Percentiles rank a stretch among this genome's conserved stretches.
phyloP scores from a whole-genome alignment of 371 early-diverging fungal genomes.

The Haplosporangium sp. region DNA sequence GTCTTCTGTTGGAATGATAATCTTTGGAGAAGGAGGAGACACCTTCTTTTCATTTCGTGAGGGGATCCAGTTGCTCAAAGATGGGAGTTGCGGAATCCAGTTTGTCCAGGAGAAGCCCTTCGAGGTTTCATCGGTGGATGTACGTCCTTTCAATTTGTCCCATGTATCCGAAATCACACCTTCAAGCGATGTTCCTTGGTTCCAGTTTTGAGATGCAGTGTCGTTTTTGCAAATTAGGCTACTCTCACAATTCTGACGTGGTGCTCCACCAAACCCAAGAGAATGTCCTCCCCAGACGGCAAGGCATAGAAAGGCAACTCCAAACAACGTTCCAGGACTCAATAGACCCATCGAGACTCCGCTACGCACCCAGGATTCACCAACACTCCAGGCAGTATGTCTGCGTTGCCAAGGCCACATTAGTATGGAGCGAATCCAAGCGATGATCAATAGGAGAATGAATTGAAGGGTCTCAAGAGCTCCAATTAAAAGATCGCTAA shows the following conservation, averaged over 20 bases:
- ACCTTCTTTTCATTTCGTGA: background rate
- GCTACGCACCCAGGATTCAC: conserved; percentile 17
- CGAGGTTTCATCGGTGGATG: background rate
- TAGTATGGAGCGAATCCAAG: conserved; percentile 8
- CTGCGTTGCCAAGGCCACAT: conserved; percentile 32
- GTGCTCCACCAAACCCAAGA: conserved; percentile 8
- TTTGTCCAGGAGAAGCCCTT: conserved; percentile 15
- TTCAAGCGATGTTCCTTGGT: background rate
- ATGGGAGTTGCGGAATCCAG: conserved; percentile 31
- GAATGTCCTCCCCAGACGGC: conserved; percentile 17
- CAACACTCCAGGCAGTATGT: conserved; percentile 5
- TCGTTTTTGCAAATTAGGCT: conserved; percentile 8
- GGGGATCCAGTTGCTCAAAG: conserved; percentile 32
- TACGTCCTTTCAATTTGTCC: conserved; percentile 16
- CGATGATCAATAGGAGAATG: background rate
- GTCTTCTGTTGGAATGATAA: conserved; percentile 28
- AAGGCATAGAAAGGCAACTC: conserved; percentile 26
- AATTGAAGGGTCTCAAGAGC: background rate
- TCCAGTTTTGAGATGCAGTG: background rate
- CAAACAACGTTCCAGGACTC: conserved; percentile 35
- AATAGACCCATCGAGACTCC: conserved; percentile 31
- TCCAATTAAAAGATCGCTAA: background rate
- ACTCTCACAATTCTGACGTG: background rate
- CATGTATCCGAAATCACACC: conserved; percentile 13
- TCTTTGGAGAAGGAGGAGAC: background rate